phyloP scores from a whole-genome alignment of 2,329 filamentous ascomycete genomes.

The Gaeumannomyces sp. region DNA sequence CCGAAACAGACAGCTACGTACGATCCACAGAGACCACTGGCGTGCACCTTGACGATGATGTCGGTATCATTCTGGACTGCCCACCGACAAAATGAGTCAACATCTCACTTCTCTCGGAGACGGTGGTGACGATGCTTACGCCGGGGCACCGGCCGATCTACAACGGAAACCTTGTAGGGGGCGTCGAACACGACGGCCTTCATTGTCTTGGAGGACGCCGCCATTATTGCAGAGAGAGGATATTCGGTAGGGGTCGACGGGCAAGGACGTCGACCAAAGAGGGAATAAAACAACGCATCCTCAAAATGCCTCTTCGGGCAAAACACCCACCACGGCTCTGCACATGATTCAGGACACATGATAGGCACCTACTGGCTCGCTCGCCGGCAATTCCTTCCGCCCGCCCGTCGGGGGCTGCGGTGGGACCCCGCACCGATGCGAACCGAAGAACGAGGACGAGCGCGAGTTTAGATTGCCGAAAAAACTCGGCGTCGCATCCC shows the following conservation, averaged over 20 bases:
- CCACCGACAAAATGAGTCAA: background rate
- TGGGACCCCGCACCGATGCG: background rate
- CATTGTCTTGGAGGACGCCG: slow-evolving; percentile 55
- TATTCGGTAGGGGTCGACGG: background rate
- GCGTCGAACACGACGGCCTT: slow-evolving; percentile 85
- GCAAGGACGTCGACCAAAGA: background rate
- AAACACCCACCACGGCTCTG: background rate
- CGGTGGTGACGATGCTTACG: slow-evolving; percentile 27
- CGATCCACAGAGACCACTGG: slow-evolving; percentile 85
- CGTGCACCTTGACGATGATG: slow-evolving; percentile 75
- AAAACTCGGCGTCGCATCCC: background rate
- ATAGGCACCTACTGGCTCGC: background rate
- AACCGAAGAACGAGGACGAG: background rate
- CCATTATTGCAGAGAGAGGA: slow-evolving; percentile 10
- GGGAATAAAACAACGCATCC: background rate
- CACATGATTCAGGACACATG: background rate
- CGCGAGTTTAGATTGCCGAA: background rate
- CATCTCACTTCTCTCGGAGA: too few relatives aligned
- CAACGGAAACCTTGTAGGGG: slow-evolving; percentile 65
- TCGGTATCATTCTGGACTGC: slow-evolving; percentile 63
- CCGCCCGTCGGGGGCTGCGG: too few relatives aligned
- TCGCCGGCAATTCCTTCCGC: background rate
- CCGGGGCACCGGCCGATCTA: slow-evolving; percentile 72
- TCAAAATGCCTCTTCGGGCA: background rate
- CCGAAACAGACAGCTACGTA: slow-evolving; percentile 34